Evolutionary conservation across 306 rosid genomes (phyloP).

Genomic region (Cucurbita moschata): DNA sequence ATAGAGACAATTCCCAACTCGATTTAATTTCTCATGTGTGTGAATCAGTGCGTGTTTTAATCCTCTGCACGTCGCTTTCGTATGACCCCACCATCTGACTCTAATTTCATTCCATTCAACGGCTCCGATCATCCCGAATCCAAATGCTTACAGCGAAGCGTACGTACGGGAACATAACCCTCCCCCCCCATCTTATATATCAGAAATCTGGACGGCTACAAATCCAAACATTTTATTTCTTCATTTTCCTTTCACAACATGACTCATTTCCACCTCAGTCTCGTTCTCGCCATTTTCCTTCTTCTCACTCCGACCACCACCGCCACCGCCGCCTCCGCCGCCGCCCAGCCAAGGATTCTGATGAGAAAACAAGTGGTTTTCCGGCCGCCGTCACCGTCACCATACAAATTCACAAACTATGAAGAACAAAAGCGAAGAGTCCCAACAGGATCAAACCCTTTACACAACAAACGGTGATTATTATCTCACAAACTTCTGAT

Average conservation of each 20-base stretch:
- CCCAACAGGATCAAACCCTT: constrained; percentile 90
- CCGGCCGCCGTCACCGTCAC: constrained; percentile 12
- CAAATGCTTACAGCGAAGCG: neutral
- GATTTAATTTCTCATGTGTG: constrained; percentile 8
- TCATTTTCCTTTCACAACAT: constrained; percentile 8
- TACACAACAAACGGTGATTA: constrained; percentile 75
- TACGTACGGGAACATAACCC: neutral
- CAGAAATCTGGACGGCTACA: constrained; percentile 2
- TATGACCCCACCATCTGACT: constrained; percentile 16
- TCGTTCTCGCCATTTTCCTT: constrained; percentile 19
- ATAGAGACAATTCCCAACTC: neutral
- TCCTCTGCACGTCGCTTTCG: constrained; percentile 16
- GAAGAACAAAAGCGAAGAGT: constrained; percentile 53
- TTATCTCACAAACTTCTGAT: constrained; percentile 12
- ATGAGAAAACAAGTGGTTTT: constrained; percentile 23
- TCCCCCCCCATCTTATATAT: neutral
- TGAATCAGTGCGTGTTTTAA: constrained; percentile 9
- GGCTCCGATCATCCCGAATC: neutral
- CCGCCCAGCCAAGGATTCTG: constrained; percentile 20
- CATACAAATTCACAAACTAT: constrained; percentile 18
- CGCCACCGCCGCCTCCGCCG: neutral
- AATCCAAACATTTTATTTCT: neutral
- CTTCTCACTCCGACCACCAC: constrained; percentile 26
- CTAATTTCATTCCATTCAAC: neutral
- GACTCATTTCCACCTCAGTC: constrained; percentile 31